Conservation (phyloP, 805 yeast genomes). For the Yamadazyma sp. region DNA sequence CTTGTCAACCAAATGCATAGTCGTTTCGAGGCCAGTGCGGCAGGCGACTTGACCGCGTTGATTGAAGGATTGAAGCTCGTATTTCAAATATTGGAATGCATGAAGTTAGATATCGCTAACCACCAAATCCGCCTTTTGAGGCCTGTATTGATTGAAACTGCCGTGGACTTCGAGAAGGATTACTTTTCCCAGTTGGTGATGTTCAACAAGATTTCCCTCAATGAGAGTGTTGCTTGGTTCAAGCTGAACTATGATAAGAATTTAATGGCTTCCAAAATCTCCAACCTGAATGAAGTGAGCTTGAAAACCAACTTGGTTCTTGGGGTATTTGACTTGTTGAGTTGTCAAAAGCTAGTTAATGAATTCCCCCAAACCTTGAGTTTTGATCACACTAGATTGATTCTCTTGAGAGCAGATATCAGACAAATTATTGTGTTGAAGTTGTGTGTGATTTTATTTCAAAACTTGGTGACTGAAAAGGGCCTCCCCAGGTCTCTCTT, state of each 20-base stretch:
- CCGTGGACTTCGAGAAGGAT: slow-evolving; percentile 85
- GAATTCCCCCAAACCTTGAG: slow-evolving; percentile 83
- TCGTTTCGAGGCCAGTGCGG: slow-evolving; percentile 53
- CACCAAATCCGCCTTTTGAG: slow-evolving; percentile 86
- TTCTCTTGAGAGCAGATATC: slow-evolving; percentile 78
- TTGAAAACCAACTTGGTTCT: slow-evolving; percentile 27
- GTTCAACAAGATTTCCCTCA: slow-evolving; percentile 59
- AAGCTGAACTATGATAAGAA: slow-evolving; percentile 33
- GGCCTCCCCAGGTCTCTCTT: slow-evolving; percentile 24
- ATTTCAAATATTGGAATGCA: slow-evolving; percentile 84
- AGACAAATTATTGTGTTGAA: slow-evolving; percentile 81
- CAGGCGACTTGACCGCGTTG: slow-evolving; percentile 47
- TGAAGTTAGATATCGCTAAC: slow-evolving; percentile 93
- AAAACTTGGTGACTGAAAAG: slow-evolving; percentile 54
- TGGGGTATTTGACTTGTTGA: slow-evolving; percentile 61
- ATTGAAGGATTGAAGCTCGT: slow-evolving; percentile 76
- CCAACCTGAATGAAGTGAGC: slow-evolving; percentile 3
- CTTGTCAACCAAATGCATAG: slow-evolving; percentile 83
- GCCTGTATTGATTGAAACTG: slow-evolving; percentile 81
- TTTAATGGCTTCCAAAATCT: slow-evolving; percentile 6
- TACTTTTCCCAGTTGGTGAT: slow-evolving; percentile 58
- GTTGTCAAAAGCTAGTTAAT: slow-evolving; percentile 77
- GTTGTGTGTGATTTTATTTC: slow-evolving; percentile 68
- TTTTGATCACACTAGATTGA: slow-evolving; percentile 79
- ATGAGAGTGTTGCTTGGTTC: slow-evolving; percentile 69